A percentile compares a stretch with the other conserved stretches of the same genome.
Evolutionary conservation across 2,329 filamentous ascomycete species (phyloP).

Genomic region (Sporothrix globosa): DNA sequence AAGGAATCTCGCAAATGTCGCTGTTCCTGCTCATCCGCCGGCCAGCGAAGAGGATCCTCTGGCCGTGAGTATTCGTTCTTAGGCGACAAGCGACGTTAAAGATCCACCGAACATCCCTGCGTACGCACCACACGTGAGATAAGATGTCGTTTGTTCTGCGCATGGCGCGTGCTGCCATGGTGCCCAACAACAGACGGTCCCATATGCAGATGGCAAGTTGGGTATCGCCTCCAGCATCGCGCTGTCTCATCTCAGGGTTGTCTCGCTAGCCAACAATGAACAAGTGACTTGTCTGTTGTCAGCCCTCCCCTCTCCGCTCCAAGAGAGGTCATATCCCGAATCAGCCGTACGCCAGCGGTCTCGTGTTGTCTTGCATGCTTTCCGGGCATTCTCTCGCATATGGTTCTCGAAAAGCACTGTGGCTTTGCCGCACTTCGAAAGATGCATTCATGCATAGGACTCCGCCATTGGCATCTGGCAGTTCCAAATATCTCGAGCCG

Average conservation of each 20-base stretch:
- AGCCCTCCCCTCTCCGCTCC: neutral
- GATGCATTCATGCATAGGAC: neutral
- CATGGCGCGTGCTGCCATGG: constrained; percentile 17
- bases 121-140: neutral
- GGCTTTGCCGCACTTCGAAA: neutral
- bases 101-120: neutral
- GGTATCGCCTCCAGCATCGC: neutral
- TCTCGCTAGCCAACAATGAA: neutral
- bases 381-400: neutral
- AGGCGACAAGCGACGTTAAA: neutral
- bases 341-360: constrained; percentile 17
- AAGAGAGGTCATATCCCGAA: constrained; percentile 22
- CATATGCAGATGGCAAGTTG: neutral
- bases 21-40: neutral
- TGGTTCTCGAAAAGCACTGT: neutral
- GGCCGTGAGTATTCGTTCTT: too few species aligned
- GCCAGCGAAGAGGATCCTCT: neutral
- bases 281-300: neutral
- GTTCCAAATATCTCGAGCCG: neutral
- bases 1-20: neutral
- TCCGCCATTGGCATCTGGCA: neutral
- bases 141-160: neutral
- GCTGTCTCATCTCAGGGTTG: neutral
- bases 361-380: neutral
- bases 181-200: neutral